These are phyloP conservation scores for Nyssa sinensis DNA, from an alignment of 148 eudicot genomes.

Conservation along the genomic window DNA sequence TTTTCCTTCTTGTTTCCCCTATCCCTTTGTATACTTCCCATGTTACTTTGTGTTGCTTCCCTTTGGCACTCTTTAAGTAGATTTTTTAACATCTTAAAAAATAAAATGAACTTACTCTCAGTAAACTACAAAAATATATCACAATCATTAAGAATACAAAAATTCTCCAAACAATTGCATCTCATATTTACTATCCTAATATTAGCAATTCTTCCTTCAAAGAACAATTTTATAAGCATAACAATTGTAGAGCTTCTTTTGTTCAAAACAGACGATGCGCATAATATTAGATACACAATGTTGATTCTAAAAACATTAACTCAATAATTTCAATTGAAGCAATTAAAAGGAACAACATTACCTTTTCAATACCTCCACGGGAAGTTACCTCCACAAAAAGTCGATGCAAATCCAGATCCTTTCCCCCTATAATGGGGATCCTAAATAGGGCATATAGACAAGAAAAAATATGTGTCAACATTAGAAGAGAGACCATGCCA, in stretches of 20 bases:
- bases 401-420: conserved; percentile 81
- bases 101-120: too few relatives aligned
- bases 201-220: neutral
- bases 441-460: conserved; percentile 33
- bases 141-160: neutral
- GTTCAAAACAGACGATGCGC: neutral
- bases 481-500: neutral
- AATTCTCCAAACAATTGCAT: neutral
- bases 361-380: conserved; percentile 94
- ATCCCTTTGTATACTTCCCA: too few relatives aligned
- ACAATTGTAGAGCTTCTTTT: neutral
- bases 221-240: neutral
- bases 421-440: conserved; percentile 92
- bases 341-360: conserved; percentile 19
- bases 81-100: too few relatives aligned
- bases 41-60: too few relatives aligned
- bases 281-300: neutral
- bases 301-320: neutral
- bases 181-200: neutral
- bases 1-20: too few relatives aligned
- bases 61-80: too few relatives aligned
- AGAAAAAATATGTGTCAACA: neutral
- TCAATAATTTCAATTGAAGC: neutral
- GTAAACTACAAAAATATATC: too few relatives aligned
- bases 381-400: conserved; percentile 95